Base-by-base conservation (phyloP, 306 rosid species). In the Begonia fuchsioides region DNA sequence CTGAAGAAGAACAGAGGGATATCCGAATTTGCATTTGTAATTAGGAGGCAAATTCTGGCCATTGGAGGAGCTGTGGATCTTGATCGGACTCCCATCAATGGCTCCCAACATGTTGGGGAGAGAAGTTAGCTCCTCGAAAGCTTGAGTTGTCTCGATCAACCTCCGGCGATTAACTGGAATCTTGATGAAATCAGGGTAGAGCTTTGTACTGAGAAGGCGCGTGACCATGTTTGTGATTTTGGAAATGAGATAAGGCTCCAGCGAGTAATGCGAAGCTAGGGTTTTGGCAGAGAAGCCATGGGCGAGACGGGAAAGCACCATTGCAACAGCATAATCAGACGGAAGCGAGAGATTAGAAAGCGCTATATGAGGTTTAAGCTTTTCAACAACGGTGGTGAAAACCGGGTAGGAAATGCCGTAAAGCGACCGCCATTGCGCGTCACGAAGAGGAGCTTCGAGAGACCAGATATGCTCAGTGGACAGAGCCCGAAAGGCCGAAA, bases 171-270 rank as follows among this genome's bases (percentile, higher is more conserved):
- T 75, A 9, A 77, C 93, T 0, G 95, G 98, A 49, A 90, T 79
- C 56, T 84, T 81, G 49, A 90, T 90, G 66, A 81, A 81, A 12
- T 90, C 94, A 0, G 82, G 84, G 65, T 81, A 90, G 41, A 90
- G 85, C 62, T 81, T 84, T n/a, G 97, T 90, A 8, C 95, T 90
- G 3, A 90, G 73, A 11, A 84, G 90, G 47, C 95, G 87, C 16
- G 94, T 90, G 56, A 81, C 87, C 95, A 90, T 84, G 75, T 90
- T 90, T 54, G 97, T 90, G 63, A 90, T 90, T 65, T 84, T 90
- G 57, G 97, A 74, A 40, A 84, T 74, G 12, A 84, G 82, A 54
- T 78, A 90, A n/a, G 95, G 95, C n/a, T 90, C 97, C 4, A 90
- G 90, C 19, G 92, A 78, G 73, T 84, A 84, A 12, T 92, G 84